Base-by-base conservation (phyloP, 441 rosid genomes). In the Populus hybrid region DNA sequence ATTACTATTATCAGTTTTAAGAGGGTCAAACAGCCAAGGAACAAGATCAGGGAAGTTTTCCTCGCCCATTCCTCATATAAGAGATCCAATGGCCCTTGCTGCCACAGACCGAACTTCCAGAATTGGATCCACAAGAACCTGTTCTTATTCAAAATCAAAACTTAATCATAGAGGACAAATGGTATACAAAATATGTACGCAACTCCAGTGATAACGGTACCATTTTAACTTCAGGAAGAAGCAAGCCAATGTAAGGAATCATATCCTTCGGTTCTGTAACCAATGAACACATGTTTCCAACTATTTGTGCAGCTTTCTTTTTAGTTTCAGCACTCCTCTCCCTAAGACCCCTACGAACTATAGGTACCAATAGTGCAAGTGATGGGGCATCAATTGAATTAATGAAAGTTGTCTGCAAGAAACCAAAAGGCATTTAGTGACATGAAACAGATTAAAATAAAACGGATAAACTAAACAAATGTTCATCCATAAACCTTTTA, bases 71-170 rank as follows among this genome's bases (percentile, higher is more conserved):
- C 99, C 99, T 88, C 95, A 87, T 76, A 97, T 95, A 79, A 97
- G 99, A 73, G 99, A 97, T 67, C 99, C 99, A 77, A 95, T 84
- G 76, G 99, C 99, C 81, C 99, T 90, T 76, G 99, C 99, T 74
- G 99, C 99, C 83, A 95, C 99, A 67, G 99, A 86, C 59, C 99
- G 92, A 73, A 97, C 99, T 92, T 97, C 99, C 0, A 99, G 99
- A 81, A 97, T 97, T 23, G 99, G 98, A 89, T 97, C 99, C 83
- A 97, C 24, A 24, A 24, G 24, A 24, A 24, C 24, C 24, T 24
- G 24, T 24, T 24, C 24, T 24, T 24, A 24, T 24, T 24, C 24
- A 24, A 24, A 24, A 24, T 24, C 24, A 24, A 24, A 24, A 24
- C 24, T 24, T 24, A 24, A 24, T 24, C 24, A 24, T 24, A 24